phyloP scores from a whole-genome alignment of 164 flowering plant genomes.

The Chimonanthus salicifolius region DNA sequence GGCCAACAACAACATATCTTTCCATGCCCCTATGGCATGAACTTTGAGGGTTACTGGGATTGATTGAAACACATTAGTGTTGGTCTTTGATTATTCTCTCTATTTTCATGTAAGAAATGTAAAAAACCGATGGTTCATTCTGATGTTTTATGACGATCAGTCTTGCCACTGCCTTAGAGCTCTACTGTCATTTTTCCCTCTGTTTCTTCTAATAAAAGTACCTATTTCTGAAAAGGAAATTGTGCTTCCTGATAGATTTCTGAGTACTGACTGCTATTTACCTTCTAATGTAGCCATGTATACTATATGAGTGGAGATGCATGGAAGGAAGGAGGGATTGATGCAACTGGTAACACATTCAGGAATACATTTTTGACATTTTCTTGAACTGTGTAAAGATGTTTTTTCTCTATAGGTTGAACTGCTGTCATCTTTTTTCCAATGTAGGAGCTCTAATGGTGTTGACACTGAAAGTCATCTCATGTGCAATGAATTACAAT shows the following conservation, averaged over 20 bases:
- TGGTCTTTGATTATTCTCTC: background rate
- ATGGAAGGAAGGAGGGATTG: conserved; percentile 99
- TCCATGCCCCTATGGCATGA: background rate
- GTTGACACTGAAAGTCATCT: conserved; percentile 85
- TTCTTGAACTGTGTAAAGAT: background rate
- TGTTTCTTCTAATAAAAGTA: background rate
- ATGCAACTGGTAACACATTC: conserved; percentile 74
- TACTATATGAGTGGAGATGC: conserved; percentile 99
- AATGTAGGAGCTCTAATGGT: conserved; percentile 88
- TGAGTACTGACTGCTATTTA: conserved; percentile 13
- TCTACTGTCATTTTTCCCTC: background rate
- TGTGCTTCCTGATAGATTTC: background rate
- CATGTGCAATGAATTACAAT: conserved; percentile 85
- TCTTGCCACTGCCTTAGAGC: background rate
- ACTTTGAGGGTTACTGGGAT: background rate
- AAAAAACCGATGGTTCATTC: too few species aligned
- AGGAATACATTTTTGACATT: background rate
- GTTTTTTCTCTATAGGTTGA: background rate
- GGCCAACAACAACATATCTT: too few species aligned
- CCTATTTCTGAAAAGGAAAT: background rate
- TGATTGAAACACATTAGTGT: background rate
- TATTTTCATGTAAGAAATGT: background rate
- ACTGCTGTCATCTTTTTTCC: conserved; percentile 6
- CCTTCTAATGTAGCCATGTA: conserved; percentile 61
- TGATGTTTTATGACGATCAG: background rate